phyloP scores from a whole-genome alignment of 352 stramenopile genomes.

The Halophytophthora polymorphica region DNA sequence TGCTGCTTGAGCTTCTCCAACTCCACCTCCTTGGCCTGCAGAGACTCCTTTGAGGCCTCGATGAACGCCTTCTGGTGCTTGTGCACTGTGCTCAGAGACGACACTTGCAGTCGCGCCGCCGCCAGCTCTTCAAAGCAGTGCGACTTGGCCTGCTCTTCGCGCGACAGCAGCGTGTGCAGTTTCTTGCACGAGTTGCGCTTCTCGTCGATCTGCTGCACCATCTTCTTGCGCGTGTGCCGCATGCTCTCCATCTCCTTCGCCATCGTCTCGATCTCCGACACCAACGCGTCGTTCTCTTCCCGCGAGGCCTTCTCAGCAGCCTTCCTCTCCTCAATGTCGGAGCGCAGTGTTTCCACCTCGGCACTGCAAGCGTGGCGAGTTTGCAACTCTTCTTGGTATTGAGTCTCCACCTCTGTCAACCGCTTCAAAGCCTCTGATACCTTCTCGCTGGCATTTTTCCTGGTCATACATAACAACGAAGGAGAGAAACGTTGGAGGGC shows the following conservation, averaged over 20 bases:
- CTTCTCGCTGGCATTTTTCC: conserved; percentile 34
- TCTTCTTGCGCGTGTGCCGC: conserved; percentile 70
- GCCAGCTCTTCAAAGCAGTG: conserved; percentile 79
- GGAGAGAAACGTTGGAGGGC: background rate
- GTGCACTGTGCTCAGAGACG: conserved; percentile 69
- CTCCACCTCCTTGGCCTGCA: conserved; percentile 59
- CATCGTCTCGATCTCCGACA: conserved; percentile 72
- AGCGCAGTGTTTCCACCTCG: conserved; percentile 30
- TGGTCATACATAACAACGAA: conserved; percentile 5
- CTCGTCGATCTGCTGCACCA: conserved; percentile 72
- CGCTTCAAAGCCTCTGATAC: conserved; percentile 24
- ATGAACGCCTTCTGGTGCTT: conserved; percentile 74
- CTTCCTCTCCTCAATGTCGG: conserved; percentile 49
- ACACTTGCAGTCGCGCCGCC: conserved; percentile 64
- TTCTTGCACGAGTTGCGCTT: conserved; percentile 79
- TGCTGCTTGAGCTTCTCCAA: conserved; percentile 66
- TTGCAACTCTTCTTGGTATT: conserved; percentile 32
- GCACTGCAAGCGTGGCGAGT: conserved; percentile 23
- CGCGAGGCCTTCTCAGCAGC: conserved; percentile 45
- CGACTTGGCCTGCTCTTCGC: conserved; percentile 62
- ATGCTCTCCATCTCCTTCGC: conserved; percentile 53
- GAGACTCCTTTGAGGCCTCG: conserved; percentile 58
- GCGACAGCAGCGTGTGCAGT: conserved; percentile 57
- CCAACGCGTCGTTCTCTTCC: conserved; percentile 75
- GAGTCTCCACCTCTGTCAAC: conserved; percentile 31